phyloP scores from a whole-genome alignment of 2,329 filamentous ascomycete genomes.

The Zymoseptoria passerinii region DNA sequence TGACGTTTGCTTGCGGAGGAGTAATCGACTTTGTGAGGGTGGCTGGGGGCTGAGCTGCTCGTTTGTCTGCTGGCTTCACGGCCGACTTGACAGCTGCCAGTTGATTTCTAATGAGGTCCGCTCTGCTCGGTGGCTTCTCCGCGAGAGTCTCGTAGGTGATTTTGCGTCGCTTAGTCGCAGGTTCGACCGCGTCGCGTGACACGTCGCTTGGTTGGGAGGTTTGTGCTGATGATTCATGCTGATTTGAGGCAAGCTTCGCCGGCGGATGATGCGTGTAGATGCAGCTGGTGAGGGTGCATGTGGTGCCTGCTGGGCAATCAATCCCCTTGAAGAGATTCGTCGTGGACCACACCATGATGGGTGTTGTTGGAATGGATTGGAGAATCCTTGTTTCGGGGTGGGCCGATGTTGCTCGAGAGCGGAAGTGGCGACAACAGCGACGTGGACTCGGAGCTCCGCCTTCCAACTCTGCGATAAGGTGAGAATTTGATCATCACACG shows the following conservation, averaged over 20 bases:
- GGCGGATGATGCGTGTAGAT: slow-evolving; percentile 47
- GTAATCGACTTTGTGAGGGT: slow-evolving; percentile 18
- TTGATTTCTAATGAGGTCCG: slow-evolving; percentile 22
- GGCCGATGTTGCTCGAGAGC: slow-evolving; percentile 1
- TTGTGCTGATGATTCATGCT: not conserved
- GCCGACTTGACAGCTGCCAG: slow-evolving; percentile 11
- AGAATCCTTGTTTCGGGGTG: not conserved
- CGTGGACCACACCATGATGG: slow-evolving; percentile 45
- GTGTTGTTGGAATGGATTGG: not conserved
- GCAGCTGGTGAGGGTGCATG: slow-evolving; percentile 48
- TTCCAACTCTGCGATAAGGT: not conserved
- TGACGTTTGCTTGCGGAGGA: slow-evolving; percentile 12
- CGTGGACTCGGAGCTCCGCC: not conserved
- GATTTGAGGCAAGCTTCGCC: not conserved
- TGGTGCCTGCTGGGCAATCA: slow-evolving; percentile 43
- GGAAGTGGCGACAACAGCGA: not conserved
- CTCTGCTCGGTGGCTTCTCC: slow-evolving; percentile 24
- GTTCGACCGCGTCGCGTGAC: slow-evolving; percentile 7
- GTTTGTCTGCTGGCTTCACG: not conserved
- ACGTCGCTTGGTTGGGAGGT: not conserved
- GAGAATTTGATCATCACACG: not conserved
- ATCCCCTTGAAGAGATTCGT: slow-evolving; percentile 47
- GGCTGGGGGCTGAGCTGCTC: slow-evolving; percentile 1
- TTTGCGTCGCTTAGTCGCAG: slow-evolving; percentile 23
- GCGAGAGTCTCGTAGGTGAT: slow-evolving; percentile 23